phyloP scores from a whole-genome alignment of 2,329 filamentous ascomycete species.

The Fusarium acutatum region DNA sequence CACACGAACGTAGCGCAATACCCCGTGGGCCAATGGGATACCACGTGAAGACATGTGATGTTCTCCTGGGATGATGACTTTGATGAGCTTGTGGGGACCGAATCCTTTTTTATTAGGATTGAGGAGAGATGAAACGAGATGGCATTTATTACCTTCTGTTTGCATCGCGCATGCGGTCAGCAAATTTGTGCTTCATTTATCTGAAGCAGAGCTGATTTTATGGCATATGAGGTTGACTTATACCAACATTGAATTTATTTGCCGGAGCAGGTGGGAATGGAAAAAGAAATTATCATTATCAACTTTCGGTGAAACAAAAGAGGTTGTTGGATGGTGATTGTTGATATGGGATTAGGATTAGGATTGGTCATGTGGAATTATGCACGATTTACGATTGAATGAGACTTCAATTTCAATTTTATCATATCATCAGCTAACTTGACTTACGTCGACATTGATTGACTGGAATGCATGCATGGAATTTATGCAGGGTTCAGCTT shows the following conservation, averaged over 20 bases:
- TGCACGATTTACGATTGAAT: constrained; percentile 26
- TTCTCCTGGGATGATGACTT: neutral
- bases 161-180: constrained; percentile 10
- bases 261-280: neutral
- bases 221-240: constrained; percentile 3
- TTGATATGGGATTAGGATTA: neutral
- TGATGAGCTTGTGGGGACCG: constrained; percentile 4
- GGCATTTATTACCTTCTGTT: constrained; percentile 1
- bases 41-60: constrained; percentile 1
- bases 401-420: constrained; percentile 4
- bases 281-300: constrained; percentile 9
- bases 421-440: neutral
- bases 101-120: constrained; percentile 8
- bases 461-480: neutral
- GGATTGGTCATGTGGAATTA: constrained; percentile 1
- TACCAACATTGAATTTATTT: constrained; percentile 7
- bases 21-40: constrained; percentile 30
- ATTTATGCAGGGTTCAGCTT: neutral
- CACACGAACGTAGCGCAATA: constrained; percentile 27
- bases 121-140: constrained; percentile 13
- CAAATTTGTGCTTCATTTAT: constrained; percentile 25
- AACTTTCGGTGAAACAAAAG: neutral
- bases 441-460: neutral
- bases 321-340: neutral
- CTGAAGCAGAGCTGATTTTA: constrained; percentile 17